phyloP scores from a whole-genome alignment of 2,329 filamentous ascomycete genomes.

The Pseudocercospora ulei region DNA sequence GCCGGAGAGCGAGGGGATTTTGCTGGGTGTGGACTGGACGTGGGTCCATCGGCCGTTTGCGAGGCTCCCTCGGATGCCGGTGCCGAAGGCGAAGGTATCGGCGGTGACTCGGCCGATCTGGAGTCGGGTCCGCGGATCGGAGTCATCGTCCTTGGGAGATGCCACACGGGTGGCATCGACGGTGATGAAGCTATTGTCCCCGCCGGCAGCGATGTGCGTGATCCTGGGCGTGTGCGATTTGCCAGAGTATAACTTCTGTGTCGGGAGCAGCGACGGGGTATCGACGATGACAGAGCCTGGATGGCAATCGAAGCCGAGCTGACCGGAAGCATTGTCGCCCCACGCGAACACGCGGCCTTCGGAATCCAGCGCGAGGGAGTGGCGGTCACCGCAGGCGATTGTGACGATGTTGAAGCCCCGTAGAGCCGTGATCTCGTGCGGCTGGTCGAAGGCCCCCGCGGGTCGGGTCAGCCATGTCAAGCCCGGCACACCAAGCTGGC shows the following conservation, averaged over 20 bases:
- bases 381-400: conserved; percentile 76
- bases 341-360: conserved; percentile 73
- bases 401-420: conserved; percentile 60
- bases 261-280: conserved; percentile 59
- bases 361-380: conserved; percentile 69
- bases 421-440: conserved; percentile 66
- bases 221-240: conserved; percentile 55
- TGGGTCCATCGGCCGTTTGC: conserved; percentile 87
- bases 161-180: conserved; percentile 62
- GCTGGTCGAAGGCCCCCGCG: conserved; percentile 65
- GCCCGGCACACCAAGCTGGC: conserved; percentile 79
- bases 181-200: conserved; percentile 76
- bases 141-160: conserved; percentile 31
- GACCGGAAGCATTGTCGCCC: conserved; percentile 85
- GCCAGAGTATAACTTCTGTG: conserved; percentile 62
- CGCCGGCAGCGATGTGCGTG: conserved; percentile 73
- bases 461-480: conserved; percentile 71
- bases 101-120: conserved; percentile 52
- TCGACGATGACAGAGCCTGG: conserved; percentile 55
- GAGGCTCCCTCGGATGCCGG: conserved; percentile 71
- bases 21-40: conserved; percentile 63
- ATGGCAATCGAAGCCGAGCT: conserved; percentile 70
- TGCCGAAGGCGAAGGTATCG: conserved; percentile 80
- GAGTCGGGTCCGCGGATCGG: conserved; percentile 31
- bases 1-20: conserved; percentile 72